Evolutionary conservation across 768 basidiomycete species (phyloP).

Genomic region (Hericium rajendrae): DNA sequence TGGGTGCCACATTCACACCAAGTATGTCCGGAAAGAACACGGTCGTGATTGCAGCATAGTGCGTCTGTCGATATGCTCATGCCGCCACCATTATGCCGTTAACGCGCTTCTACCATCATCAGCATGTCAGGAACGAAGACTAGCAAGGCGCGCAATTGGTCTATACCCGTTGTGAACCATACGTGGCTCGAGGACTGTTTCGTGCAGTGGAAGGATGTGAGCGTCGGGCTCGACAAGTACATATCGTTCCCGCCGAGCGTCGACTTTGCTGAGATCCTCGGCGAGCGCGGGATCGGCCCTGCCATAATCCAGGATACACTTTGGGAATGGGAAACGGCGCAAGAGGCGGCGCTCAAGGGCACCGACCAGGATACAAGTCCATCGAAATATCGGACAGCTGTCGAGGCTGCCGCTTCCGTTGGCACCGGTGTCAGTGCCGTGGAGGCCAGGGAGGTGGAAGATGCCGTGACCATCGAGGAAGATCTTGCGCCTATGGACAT

Average conservation of each 20-base stretch:
- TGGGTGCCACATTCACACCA: constrained; percentile 77
- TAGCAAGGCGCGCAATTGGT: constrained; percentile 66
- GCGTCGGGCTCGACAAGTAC: constrained; percentile 57
- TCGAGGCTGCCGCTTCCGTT: neutral
- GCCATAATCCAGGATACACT: constrained; percentile 10
- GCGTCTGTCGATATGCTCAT: constrained; percentile 21
- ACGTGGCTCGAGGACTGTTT: constrained; percentile 90
- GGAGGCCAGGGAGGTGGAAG: constrained; percentile 20
- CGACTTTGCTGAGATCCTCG: constrained; percentile 45
- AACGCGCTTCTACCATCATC: neutral
- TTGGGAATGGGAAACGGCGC: constrained; percentile 4
- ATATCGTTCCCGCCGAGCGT: constrained; percentile 57
- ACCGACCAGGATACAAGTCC: neutral
- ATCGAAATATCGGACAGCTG: neutral
- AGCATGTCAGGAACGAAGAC: constrained; percentile 41
- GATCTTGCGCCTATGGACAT: constrained; percentile 15
- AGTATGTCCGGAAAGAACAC: constrained; percentile 74
- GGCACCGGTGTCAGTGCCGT: constrained; percentile 16
- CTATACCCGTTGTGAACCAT: constrained; percentile 82
- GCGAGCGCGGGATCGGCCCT: constrained; percentile 18
- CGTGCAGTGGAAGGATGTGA: constrained; percentile 63
- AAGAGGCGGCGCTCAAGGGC: neutral
- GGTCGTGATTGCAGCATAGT: constrained; percentile 79
- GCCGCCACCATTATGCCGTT: neutral
- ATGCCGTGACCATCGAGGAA: constrained; percentile 11